Evolutionary conservation across 106 monocot species (phyloP), one percentile per base, ranked within the genome.

Genomic region (Gastrodia elata): DNA sequence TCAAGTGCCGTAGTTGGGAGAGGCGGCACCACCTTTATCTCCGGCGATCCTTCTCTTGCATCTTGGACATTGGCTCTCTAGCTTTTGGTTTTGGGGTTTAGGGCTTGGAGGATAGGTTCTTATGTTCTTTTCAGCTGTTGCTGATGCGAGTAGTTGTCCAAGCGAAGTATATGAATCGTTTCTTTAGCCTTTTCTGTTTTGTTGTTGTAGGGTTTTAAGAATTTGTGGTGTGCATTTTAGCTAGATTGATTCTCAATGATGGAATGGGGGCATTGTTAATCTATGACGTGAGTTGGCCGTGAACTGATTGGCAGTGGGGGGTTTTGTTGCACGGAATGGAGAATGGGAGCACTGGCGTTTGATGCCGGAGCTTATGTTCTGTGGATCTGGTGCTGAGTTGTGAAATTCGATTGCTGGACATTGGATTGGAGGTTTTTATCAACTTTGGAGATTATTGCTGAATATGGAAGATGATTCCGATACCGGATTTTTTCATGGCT

Each of bases 391-490:
- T 1, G 37, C 37, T 27, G 67, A 20, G 6, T n/a, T 35, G 37
- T 20, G 28, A 67, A 38, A 36, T 67, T 35, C 20, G 20, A 11
- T 18, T 20, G 67, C 20, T 1, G 67, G 67, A 7, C n/a, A 36
- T 20, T 67, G 67, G 67, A 38, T 38, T 37, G 11, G 34, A 65
- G 36, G 10, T 65, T 25, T 65, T 65, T 30, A 5, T 20, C n/a
- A 36, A 20, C 36, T 37, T 67, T 38, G 35, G 34, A 67, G 37
- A 38, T 67, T 4, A 36, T 18, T 36, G 38, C 27, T 67, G 37
- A 38, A 41, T n/a, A 78, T 78, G 71, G 40, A 71, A 35, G 59
- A 33, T 61, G 71, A 78, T 64, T 46, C 77, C 33, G 36, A 71
- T 34, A 72, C 64, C 40, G 77, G 77, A 1, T 71, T 71, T 64